phyloP scores from a whole-genome alignment of 768 basidiomycete species.

The Kwoniella dendrophila region DNA sequence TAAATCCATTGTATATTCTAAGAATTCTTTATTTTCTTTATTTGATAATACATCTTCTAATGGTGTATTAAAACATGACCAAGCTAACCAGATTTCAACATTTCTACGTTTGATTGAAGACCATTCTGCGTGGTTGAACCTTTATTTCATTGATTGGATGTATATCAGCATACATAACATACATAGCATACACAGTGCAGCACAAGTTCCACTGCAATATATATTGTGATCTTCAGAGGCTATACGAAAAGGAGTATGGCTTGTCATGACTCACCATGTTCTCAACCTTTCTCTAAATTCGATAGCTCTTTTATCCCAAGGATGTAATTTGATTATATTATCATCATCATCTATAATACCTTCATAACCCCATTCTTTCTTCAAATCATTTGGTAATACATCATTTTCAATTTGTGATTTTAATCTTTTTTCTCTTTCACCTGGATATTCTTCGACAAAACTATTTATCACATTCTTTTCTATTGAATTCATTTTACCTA shows the following conservation, averaged over 20 bases:
- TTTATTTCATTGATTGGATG: too few species aligned
- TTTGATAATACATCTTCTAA: constrained; percentile 63
- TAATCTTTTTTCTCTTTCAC: constrained; percentile 39
- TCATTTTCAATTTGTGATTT: constrained; percentile 38
- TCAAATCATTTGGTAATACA: constrained; percentile 26
- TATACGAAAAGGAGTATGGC: not conserved
- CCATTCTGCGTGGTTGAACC: constrained; percentile 79
- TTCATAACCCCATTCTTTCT: constrained; percentile 28
- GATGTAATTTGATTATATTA: constrained; percentile 31
- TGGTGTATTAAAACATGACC: constrained; percentile 74
- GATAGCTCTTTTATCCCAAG: constrained; percentile 45
- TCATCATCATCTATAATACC: constrained; percentile 30
- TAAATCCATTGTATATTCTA: constrained; percentile 67
- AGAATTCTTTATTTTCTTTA: constrained; percentile 59
- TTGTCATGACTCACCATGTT: constrained; percentile 46
- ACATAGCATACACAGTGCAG: too few species aligned
- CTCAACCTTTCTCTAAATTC: constrained; percentile 54
- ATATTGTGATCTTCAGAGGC: not conserved
- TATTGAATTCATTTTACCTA: constrained; percentile 35
- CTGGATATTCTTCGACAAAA: constrained; percentile 39
- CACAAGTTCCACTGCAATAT: too few species aligned
- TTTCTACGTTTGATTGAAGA: constrained; percentile 67
- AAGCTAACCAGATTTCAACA: constrained; percentile 75
- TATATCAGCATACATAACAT: too few species aligned
- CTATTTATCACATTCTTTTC: constrained; percentile 29